phyloP scores from a whole-genome alignment of 495 filamentous ascomycete species.

The Tuber magnatum region DNA sequence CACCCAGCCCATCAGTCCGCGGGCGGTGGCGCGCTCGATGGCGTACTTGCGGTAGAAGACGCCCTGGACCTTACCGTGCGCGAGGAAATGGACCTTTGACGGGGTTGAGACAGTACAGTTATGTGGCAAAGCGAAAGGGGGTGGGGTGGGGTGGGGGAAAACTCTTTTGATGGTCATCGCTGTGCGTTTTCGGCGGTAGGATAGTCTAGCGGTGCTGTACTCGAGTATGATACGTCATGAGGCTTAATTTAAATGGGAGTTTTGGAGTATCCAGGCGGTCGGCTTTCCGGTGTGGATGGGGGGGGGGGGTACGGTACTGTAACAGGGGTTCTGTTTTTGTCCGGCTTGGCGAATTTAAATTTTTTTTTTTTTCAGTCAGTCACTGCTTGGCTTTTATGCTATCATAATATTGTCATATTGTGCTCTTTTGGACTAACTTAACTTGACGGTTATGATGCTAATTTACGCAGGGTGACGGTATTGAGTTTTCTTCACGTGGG shows the following conservation, averaged over 20 bases:
- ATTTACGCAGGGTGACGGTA: no score
- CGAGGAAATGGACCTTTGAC: constrained; percentile 50
- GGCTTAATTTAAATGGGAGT: not conserved
- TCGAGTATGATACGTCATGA: not conserved
- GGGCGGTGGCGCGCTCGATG: constrained; percentile 56
- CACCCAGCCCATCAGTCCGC: constrained; percentile 70
- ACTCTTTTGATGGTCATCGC: not conserved
- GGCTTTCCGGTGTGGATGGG: not conserved
- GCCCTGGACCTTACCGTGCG: constrained; percentile 53
- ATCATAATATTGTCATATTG: no score
- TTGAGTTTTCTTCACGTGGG: no score
- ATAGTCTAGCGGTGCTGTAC: no score
- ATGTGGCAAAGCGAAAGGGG: not conserved
- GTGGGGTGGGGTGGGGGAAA: not conserved
- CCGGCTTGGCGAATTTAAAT: not conserved
- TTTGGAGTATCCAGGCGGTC: not conserved
- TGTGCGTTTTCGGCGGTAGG: not conserved
- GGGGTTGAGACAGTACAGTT: not conserved
- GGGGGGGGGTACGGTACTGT: no score
- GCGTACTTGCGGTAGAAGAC: constrained; percentile 72
- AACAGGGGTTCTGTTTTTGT: not conserved
- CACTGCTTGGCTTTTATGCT: no score
- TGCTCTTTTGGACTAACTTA: no score
- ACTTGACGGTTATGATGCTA: no score
- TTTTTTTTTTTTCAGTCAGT: not conserved